Evolutionary conservation across 257 asterid genomes (phyloP).

Genomic region (Haberlea rhodopensis): DNA sequence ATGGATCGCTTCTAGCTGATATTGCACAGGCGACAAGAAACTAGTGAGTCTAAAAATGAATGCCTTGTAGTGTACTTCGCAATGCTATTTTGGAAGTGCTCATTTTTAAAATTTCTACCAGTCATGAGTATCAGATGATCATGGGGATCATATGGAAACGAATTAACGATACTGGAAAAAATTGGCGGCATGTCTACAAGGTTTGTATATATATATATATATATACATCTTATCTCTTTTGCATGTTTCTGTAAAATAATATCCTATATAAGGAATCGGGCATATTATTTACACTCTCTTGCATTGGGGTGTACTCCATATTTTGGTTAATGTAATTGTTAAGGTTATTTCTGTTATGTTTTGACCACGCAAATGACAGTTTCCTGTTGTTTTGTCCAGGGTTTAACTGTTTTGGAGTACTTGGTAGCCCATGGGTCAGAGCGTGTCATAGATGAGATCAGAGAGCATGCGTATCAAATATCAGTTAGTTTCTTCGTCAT

Average conservation of each 20-base stretch:
- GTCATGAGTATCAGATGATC: conserved; percentile 93
- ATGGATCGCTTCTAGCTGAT: conserved; percentile 93
- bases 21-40: conserved; percentile 89
- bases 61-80: conserved; percentile 16
- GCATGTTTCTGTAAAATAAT: conserved; percentile 6
- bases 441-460: conserved; percentile 86
- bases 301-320: conserved; percentile 4
- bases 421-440: conserved; percentile 93
- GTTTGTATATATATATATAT: conserved; percentile 33
- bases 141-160: conserved; percentile 97
- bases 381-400: conserved; percentile 48
- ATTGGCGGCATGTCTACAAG: conserved; percentile 99
- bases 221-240: conserved; percentile 16
- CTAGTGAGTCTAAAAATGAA: conserved; percentile 46
- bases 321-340: conserved; percentile 12
- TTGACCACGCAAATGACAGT: conserved; percentile 18
- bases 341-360: conserved; percentile 15
- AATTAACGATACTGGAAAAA: conserved; percentile 83
- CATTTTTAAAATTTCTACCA: conserved; percentile 31
- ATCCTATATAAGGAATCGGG: conserved; percentile 2
- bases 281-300: conserved; percentile 1
- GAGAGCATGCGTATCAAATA: conserved; percentile 94
- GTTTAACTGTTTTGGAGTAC: conserved; percentile 84
- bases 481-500: conserved; percentile 52
- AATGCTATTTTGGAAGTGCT: conserved; percentile 20